Evolutionary conservation across 208 protist species (phyloP).

Genomic region (Acanthamoeba castellanii): DNA sequence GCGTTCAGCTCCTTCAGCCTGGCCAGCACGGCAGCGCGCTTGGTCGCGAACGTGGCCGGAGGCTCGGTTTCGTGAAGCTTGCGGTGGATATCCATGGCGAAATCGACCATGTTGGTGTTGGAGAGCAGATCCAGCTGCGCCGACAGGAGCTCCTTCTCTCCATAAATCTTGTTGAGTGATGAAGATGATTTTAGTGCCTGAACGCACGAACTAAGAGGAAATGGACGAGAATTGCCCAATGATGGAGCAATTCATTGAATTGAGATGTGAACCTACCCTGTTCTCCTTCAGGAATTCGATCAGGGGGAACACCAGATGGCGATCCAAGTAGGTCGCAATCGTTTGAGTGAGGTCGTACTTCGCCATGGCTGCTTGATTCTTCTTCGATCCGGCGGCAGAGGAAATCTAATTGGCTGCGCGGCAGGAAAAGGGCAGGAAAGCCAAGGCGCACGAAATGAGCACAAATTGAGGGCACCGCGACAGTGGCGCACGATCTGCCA

Average conservation of each 20-base stretch:
- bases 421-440: slow-evolving; percentile 18
- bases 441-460: not conserved
- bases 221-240: slow-evolving; percentile 2
- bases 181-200: not conserved
- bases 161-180: slow-evolving; percentile 76
- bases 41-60: slow-evolving; percentile 66
- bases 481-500: not conserved
- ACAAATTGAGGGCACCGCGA: not conserved
- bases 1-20: slow-evolving; percentile 66
- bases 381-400: not conserved
- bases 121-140: slow-evolving; percentile 81
- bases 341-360: slow-evolving; percentile 68
- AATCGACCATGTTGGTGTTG: slow-evolving; percentile 87
- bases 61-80: slow-evolving; percentile 75
- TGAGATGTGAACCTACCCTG: slow-evolving; percentile 37
- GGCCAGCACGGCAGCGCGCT: slow-evolving; percentile 78
- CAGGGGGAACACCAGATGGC: slow-evolving; percentile 88
- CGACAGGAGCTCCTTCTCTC: slow-evolving; percentile 78
- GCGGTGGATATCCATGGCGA: slow-evolving; percentile 82
- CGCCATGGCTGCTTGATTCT: slow-evolving; percentile 30
- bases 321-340: slow-evolving; percentile 82
- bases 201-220: not conserved
- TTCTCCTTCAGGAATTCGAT: slow-evolving; percentile 83
- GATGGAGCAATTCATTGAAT: slow-evolving; percentile 40
- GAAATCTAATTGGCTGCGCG: not conserved